Evolutionary conservation across 108 stramenopile genomes (phyloP).

Genomic region (Seminavis robusta): DNA sequence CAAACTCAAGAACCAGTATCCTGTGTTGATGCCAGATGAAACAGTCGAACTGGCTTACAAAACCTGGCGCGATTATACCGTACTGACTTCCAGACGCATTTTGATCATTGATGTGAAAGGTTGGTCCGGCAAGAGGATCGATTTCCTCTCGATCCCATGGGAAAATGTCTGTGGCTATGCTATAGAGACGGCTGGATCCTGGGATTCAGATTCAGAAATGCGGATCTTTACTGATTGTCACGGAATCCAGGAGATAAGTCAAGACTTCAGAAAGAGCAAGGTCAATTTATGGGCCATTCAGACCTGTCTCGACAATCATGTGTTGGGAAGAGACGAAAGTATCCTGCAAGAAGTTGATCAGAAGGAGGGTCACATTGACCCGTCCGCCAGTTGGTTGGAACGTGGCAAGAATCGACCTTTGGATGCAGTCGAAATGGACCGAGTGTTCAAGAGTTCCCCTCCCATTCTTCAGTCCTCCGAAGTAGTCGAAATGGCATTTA

Average conservation of each 20-base stretch:
- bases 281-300: slow-evolving; percentile 63
- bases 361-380: slow-evolving; percentile 27
- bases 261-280: slow-evolving; percentile 55
- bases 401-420: slow-evolving; percentile 56
- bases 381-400: slow-evolving; percentile 35
- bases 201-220: slow-evolving; percentile 58
- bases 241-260: slow-evolving; percentile 30
- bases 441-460: slow-evolving; percentile 28
- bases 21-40: slow-evolving; percentile 32
- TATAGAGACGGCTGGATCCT: slow-evolving; percentile 68
- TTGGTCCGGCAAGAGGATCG: slow-evolving; percentile 33
- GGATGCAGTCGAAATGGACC: slow-evolving; percentile 45
- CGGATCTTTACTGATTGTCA: slow-evolving; percentile 46
- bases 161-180: slow-evolving; percentile 54
- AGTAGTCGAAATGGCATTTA: slow-evolving; percentile 57
- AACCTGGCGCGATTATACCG: slow-evolving; percentile 39
- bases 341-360: slow-evolving; percentile 9
- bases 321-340: slow-evolving; percentile 44
- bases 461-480: slow-evolving; percentile 53
- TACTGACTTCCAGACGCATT: slow-evolving; percentile 29
- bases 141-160: slow-evolving; percentile 57
- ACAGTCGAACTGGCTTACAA: slow-evolving; percentile 50
- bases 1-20: slow-evolving; percentile 15
- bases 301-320: slow-evolving; percentile 44
- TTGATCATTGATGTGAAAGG: slow-evolving; percentile 48